Evolutionary conservation across 345 rosid species (phyloP).

Genomic region (Psidium guajava): DNA sequence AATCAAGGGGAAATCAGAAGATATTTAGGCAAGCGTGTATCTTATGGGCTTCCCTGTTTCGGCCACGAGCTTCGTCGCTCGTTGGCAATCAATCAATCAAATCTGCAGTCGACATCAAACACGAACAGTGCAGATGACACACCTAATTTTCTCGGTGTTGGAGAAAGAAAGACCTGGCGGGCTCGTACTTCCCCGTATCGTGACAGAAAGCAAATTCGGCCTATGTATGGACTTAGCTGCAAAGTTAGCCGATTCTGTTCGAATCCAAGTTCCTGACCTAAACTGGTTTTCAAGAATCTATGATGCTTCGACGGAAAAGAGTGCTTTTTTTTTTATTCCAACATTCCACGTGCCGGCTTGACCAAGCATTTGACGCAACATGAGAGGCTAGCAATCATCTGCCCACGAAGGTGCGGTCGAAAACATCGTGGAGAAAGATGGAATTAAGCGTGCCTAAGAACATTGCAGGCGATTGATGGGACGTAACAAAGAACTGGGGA

Average conservation of each 20-base stretch:
- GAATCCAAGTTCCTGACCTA: not conserved
- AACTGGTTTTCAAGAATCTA: not conserved
- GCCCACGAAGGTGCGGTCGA: not conserved
- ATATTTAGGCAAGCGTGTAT: not conserved
- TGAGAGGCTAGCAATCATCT: not conserved
- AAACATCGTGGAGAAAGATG: not conserved
- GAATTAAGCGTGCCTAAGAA: not conserved
- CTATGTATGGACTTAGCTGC: not conserved
- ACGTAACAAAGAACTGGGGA: not conserved
- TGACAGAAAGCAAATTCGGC: not conserved
- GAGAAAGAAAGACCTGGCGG: not conserved
- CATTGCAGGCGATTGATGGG: not conserved
- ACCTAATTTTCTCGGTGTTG: not conserved
- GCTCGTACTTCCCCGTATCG: not conserved
- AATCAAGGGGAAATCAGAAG: not conserved
- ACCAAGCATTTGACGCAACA: not conserved
- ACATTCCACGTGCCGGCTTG: not conserved
- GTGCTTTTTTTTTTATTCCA: not conserved
- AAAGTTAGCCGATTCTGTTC: not conserved
- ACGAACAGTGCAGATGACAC: not conserved
- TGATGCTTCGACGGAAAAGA: not conserved
- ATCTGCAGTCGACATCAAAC: not conserved
- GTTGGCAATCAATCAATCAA: not conserved
- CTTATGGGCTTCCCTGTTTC: not conserved
- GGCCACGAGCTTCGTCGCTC: not conserved